Evolutionary conservation across 208 protist species (phyloP).

Genomic region (Angomonas desouzai): DNA sequence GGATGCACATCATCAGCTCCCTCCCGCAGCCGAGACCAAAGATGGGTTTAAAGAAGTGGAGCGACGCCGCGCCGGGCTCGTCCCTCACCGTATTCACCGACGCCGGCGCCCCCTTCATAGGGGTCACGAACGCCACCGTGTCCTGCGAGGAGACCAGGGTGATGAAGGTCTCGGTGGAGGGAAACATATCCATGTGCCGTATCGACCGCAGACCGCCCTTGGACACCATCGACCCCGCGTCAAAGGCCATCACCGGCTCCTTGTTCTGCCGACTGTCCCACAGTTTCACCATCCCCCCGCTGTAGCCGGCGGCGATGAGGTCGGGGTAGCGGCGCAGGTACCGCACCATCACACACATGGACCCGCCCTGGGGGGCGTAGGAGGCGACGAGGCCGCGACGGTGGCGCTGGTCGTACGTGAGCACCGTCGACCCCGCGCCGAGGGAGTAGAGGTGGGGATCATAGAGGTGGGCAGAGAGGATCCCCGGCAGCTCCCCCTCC

Average conservation of each 20-base stretch:
- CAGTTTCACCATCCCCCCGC: conserved; percentile 38
- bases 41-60: conserved; percentile 35
- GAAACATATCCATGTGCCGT: conserved; percentile 8
- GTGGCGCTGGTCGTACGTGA: conserved; percentile 41
- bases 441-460: conserved; percentile 41
- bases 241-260: conserved; percentile 12
- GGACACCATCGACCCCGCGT: background rate
- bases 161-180: background rate
- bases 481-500: conserved; percentile 14
- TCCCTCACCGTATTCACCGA: background rate
- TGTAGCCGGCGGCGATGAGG: conserved; percentile 54
- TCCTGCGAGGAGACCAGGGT: background rate
- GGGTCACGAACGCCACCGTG: background rate
- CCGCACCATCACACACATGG: conserved; percentile 29
- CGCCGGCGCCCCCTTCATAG: background rate
- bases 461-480: conserved; percentile 32
- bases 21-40: conserved; percentile 24
- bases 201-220: background rate
- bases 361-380: conserved; percentile 1
- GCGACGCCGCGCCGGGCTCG: conserved; percentile 9
- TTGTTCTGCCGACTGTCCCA: conserved; percentile 29
- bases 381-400: conserved; percentile 3
- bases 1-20: conserved; percentile 11
- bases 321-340: conserved; percentile 70
- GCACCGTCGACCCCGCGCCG: conserved; percentile 37